Conservation (phyloP, 139 green algal species). For the Micromonas commoda region DNA sequence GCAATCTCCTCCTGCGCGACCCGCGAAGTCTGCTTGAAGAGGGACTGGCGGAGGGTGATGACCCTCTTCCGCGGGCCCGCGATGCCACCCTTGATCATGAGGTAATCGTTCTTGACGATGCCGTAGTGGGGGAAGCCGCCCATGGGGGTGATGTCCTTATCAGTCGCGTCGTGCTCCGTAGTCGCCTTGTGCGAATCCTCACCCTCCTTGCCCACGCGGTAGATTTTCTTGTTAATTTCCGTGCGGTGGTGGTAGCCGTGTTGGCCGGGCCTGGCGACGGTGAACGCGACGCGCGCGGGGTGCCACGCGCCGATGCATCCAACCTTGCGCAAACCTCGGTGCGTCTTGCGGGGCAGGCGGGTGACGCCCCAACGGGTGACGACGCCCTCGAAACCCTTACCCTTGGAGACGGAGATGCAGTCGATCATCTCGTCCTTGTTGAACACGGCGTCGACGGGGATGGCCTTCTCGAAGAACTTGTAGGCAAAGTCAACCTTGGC, state of each 20-base stretch:
- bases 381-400: constrained; percentile 92
- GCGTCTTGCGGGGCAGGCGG: constrained; percentile 97
- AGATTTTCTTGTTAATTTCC: constrained; percentile 99
- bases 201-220: constrained; percentile 94
- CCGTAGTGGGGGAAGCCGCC: constrained; percentile 99
- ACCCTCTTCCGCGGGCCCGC: constrained; percentile 90
- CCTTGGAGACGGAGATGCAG: constrained; percentile 93
- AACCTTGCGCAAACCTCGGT: constrained; percentile 98
- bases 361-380: constrained; percentile 96
- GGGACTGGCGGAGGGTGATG: constrained; percentile 87
- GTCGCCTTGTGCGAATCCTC: constrained; percentile 61
- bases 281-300: constrained; percentile 92
- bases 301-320: constrained; percentile 98
- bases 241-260: constrained; percentile 96
- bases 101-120: constrained; percentile 90
- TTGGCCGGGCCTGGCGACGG: constrained; percentile 90
- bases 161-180: constrained; percentile 91
- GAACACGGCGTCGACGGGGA: constrained; percentile 84
- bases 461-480: constrained; percentile 87
- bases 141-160: constrained; percentile 99
- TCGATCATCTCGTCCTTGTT: constrained; percentile 95
- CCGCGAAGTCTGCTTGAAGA: constrained; percentile 86
- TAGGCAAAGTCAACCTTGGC: constrained; percentile 97
- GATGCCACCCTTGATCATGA: constrained; percentile 93
- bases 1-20: constrained; percentile 90